phyloP scores from a whole-genome alignment of 495 filamentous ascomycete genomes.

The Aspergillus asperescens region DNA sequence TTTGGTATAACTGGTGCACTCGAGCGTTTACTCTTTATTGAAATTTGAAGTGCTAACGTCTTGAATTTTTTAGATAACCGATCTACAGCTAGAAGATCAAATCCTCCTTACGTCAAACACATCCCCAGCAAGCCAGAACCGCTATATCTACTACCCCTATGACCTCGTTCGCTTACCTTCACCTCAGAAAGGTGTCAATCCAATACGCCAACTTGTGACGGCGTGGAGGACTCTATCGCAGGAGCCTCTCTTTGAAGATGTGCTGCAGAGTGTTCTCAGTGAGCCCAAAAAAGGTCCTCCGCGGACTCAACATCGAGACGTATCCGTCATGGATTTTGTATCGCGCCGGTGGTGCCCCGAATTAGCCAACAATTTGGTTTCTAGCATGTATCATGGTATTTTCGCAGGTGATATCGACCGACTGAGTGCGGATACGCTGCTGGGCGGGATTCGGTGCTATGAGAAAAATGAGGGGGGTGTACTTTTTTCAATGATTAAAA shows the following conservation, averaged over 20 bases:
- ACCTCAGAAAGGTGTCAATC: slow-evolving; percentile 22
- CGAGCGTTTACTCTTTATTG: not conserved
- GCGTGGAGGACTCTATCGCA: slow-evolving; percentile 32
- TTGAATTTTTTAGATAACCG: slow-evolving; percentile 47
- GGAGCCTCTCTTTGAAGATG: slow-evolving; percentile 61
- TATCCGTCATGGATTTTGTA: slow-evolving; percentile 69
- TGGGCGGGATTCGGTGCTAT: slow-evolving; percentile 47
- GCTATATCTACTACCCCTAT: slow-evolving; percentile 92
- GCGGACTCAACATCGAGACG: slow-evolving; percentile 43
- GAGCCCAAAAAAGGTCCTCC: slow-evolving; percentile 34
- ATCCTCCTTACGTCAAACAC: slow-evolving; percentile 51
- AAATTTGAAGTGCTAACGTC: not conserved
- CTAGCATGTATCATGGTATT: slow-evolving; percentile 80
- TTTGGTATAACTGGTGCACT: slow-evolving; percentile 43
- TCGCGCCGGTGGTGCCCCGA: slow-evolving; percentile 48
- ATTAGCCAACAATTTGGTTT: slow-evolving; percentile 69
- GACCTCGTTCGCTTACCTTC: slow-evolving; percentile 69
- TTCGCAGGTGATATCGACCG: slow-evolving; percentile 87
- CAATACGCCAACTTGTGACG: slow-evolving; percentile 23
- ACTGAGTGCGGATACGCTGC: slow-evolving; percentile 62
- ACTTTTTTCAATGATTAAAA: slow-evolving; percentile 13
- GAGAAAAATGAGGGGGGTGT: slow-evolving; percentile 38
- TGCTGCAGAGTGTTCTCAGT: slow-evolving; percentile 33
- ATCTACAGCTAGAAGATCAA: slow-evolving; percentile 57
- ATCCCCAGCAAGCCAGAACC: slow-evolving; percentile 50